Conservation (phyloP, 345 rosid species). For the Rhodamnia argentea region DNA sequence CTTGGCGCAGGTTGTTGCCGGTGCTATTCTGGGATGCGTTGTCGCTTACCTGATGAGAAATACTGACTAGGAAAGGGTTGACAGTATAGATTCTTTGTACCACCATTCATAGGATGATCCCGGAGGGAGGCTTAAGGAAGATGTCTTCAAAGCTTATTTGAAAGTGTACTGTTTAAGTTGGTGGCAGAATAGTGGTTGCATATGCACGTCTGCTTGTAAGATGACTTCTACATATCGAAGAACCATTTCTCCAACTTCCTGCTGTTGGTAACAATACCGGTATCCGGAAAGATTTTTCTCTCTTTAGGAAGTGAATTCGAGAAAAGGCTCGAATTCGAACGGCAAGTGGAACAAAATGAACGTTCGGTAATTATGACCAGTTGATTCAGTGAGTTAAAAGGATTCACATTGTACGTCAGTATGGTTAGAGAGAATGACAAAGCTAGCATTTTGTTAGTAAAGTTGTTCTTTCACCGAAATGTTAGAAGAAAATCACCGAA, state of each 20-base stretch:
- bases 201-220: neutral
- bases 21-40: conserved; percentile 63
- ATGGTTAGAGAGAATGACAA: neutral
- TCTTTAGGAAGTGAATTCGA: neutral
- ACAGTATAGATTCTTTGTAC: neutral
- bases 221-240: neutral
- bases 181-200: neutral
- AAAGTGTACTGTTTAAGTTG: neutral
- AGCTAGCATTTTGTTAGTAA: neutral
- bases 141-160: neutral
- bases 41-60: conserved; percentile 70
- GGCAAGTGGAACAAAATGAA: neutral
- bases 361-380: neutral
- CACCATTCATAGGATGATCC: neutral
- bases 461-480: neutral
- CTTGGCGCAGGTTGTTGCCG: conserved; percentile 70
- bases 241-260: neutral
- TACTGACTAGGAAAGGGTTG: conserved; percentile 20
- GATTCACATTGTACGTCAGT: neutral
- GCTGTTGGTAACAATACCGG: neutral
- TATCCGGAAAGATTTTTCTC: neutral
- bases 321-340: neutral
- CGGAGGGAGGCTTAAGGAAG: neutral
- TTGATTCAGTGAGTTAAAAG: neutral
- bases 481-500: neutral